Base-by-base conservation (phyloP, 495 filamentous ascomycete species). In the Coniosporium apollinis region DNA sequence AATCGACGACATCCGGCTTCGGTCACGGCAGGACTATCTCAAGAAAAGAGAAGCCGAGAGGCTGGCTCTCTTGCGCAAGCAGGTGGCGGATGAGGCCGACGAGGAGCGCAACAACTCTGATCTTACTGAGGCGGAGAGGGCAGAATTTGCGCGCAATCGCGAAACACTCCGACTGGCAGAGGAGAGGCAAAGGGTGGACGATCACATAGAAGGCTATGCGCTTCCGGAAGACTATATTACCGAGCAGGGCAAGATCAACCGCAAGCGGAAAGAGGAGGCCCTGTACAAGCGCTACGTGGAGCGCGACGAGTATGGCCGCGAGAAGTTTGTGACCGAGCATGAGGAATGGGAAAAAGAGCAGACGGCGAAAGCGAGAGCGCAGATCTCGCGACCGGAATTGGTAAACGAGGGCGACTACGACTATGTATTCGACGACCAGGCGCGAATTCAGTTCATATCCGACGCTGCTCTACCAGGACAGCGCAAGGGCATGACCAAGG, bases 341-440 rank as follows among this genome's bases (percentile, higher is more conserved):
- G 82, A 96, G 38, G 83, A 94, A 52, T 96, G 85, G 86, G 89
- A 97, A 55, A 55, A 74, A 30, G 85, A 94, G 54, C 89, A 96
- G 54, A 76, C 78, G 4, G 69, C 78, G 43, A 91, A 91, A 55
- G 89, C 83, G 1, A 84, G 85, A 46, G 75, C 84, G 4, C 87
- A 94, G 52, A 82, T 94, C 40, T 64, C 73, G 35, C 66, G 72
- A 36, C 60, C 63, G 6, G 81, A 87, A 50, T 67, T 80, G 15
- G 70, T 76, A n/a, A 76, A 87, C 33, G 75, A 82, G 45, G 83
- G 79, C 5, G 74, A 94, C 32, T 96, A 96, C 54, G 89, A 94
- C 38, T 94, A 87, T 44, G 76, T 97, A 9, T 79, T 96, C 42
- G 89, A 97, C 43, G 79, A 89, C 52, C 69, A 77, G 7, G 79